phyloP scores from a whole-genome alignment of 805 yeast species.

The Kluyveromyces lactis region DNA sequence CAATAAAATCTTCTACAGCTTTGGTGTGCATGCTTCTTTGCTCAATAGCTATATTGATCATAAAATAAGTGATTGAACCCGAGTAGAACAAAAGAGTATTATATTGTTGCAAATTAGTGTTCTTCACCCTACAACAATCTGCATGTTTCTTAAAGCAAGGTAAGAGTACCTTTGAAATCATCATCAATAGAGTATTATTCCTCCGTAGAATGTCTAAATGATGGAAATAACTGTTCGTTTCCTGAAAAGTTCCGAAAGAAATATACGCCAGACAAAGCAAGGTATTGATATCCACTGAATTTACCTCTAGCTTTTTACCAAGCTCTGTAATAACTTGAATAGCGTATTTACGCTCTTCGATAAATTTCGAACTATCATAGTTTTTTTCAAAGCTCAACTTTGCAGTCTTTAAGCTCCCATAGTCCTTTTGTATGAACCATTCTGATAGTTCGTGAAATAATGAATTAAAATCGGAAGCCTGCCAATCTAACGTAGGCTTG shows the following conservation, averaged over 20 bases:
- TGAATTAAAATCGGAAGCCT: constrained; percentile 30
- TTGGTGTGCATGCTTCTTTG: constrained; percentile 7
- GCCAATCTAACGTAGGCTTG: constrained; percentile 39
- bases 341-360: constrained; percentile 15
- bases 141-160: constrained; percentile 17
- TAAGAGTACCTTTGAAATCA: constrained; percentile 11
- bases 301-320: constrained; percentile 3
- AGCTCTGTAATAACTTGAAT: constrained; percentile 2
- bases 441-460: constrained; percentile 37
- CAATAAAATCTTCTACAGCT: constrained; percentile 7
- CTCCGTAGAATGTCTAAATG: constrained; percentile 17
- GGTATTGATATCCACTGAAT: constrained; percentile 2
- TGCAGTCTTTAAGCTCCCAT: constrained; percentile 10
- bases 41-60: constrained; percentile 18
- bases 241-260: constrained; percentile 19
- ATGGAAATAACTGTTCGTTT: constrained; percentile 5
- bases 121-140: constrained; percentile 19
- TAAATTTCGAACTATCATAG: constrained; percentile 8
- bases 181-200: constrained; percentile 15
- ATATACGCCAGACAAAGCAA: constrained; percentile 20
- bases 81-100: constrained; percentile 19
- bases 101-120: constrained; percentile 11
- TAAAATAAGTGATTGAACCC: constrained; percentile 20
- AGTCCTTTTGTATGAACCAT: constrained; percentile 37
- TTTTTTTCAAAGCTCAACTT: constrained; percentile 13